Base-by-base conservation (phyloP, 2,329 filamentous ascomycete species). In the Cladosporium cucumerinum region DNA sequence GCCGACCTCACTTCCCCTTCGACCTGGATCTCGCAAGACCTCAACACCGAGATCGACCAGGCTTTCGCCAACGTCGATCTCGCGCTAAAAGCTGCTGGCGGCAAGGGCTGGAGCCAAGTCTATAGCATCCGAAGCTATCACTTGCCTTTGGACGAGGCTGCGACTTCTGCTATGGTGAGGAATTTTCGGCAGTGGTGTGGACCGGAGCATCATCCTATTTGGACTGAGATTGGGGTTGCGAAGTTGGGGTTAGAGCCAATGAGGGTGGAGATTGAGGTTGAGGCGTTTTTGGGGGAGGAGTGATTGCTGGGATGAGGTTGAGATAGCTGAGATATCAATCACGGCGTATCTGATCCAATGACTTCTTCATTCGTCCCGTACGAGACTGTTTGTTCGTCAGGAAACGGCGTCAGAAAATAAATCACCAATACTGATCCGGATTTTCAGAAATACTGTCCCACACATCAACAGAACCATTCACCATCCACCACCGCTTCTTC, bases 221-320 rank as follows among this genome's bases (percentile, higher is more conserved):
- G 82, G 82, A 87, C 85, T 0, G 78, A 75, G 64, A 74, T 87
- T 16, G 84, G 82, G 0, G 85, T 87, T 1, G 69, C 75, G 1
- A 69, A 75, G 36, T 71, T 88, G 7, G 84, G 76, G 0, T 72
- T 78, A 64, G 78, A 80, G 30, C 79, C 78, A 34, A 88, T 88
- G 85, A 72, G 77, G 25, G 79, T 88, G 3, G 85, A 88, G 75
- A 84, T 88, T 72, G 85, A 88, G 72, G 84, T 85, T 39, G 64
- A 66, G 39, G 70, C 71, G 26, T 63, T 66, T 63, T 62, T 57
- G 1, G 34, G 26, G 16, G 25, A 32, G 16, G 11, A 26, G 8
- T 46, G 39, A 46, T 21, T 46, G n/a, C n/a, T n/a, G n/a, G n/a
- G 21, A 10, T 18, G 39, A 46, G 39, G n/a, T 11, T 46, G 39